phyloP scores from a whole-genome alignment of 176 grass and related monocot genomes.

The Oryza glumipatula region DNA sequence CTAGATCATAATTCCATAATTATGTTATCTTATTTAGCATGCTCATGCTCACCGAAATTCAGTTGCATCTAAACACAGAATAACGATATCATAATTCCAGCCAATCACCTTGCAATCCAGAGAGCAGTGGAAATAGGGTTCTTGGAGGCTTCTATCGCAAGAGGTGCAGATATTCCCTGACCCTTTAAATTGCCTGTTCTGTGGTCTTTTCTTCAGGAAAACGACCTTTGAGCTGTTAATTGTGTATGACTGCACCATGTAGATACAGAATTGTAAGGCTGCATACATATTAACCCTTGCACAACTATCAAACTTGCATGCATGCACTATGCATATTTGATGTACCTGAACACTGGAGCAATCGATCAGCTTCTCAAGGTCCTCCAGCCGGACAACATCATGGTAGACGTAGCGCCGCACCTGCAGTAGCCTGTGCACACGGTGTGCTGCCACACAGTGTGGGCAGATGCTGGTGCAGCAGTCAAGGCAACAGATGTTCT shows the following conservation, averaged over 20 bases:
- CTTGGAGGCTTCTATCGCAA: slow-evolving; percentile 93
- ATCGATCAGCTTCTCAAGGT: slow-evolving; percentile 92
- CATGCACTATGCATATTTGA: slow-evolving; percentile 38
- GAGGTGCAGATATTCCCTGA: slow-evolving; percentile 95
- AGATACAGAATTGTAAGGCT: slow-evolving; percentile 42
- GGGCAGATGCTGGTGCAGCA: slow-evolving; percentile 98
- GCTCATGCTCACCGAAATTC: slow-evolving; percentile 8
- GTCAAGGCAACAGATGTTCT: slow-evolving; percentile 96
- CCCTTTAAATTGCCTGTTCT: slow-evolving; percentile 96
- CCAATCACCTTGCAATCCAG: slow-evolving; percentile 91
- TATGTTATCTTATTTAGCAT: slow-evolving; percentile 36
- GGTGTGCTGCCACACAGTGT: slow-evolving; percentile 80
- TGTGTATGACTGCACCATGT: slow-evolving; percentile 81
- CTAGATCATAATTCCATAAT: slow-evolving; percentile 27
- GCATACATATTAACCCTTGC: slow-evolving; percentile 33
- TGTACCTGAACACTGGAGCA: slow-evolving; percentile 93
- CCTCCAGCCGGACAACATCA: slow-evolving; percentile 85
- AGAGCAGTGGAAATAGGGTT: slow-evolving; percentile 93
- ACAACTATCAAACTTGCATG: slow-evolving; percentile 19
- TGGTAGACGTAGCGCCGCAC: slow-evolving; percentile 93
- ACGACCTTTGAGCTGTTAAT: slow-evolving; percentile 99
- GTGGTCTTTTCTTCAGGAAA: slow-evolving; percentile 97
- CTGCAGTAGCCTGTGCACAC: slow-evolving; percentile 82
- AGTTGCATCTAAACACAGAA: slow-evolving; percentile 9
- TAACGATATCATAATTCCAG: slow-evolving; percentile 20